Evolutionary conservation across 225 moss, liverwort and hornwort species (phyloP), one percentile per base, ranked within the genome.

Genomic region (Pleurozium schreberi): DNA sequence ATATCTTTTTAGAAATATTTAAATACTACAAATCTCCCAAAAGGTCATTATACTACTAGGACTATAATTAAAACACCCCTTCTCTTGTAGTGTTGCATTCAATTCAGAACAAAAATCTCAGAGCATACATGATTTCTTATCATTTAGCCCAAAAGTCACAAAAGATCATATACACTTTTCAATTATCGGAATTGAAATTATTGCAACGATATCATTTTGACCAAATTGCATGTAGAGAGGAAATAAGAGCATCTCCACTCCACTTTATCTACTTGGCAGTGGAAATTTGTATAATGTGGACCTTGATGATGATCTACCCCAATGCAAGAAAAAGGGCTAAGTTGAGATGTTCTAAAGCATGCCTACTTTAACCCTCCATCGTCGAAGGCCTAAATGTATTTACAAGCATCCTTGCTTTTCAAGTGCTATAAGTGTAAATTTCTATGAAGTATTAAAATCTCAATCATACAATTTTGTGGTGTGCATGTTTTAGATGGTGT

Each of bases 271-370:
- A 25, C 5, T 25, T 42, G 8, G 5, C 8, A 26, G 8, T 42
- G 3, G 1, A 42, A 0, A 19, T 6, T 0, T 0, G 0, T 15
- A 70, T 42, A 26, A 25, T 26, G 9, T 22, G 3, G 5, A 42
- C 70, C 42, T 9, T 42, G 25, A 69, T 69, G 69, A 40, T 0
- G 3, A 42, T 3, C 0, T 40, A 1, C 25, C 14, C 25, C 69
- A 40, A 25, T 1, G 3, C 14, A 69, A 40, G 14, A 69, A 5
- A 21, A 0, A 25, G 0, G 8, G 25, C 69, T 40, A 40, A 40
- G 40, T 40, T 69, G 40, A 69, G 14, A 25, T 69, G 23, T 40
- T 40, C 6, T 2, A 40, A 69, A 6, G 21, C 12, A 6, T 1
- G 4, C n/a, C 11, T 66, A 36, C 11, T n/a, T n/a, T n/a, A n/a